Percentiles rank a stretch among this genome's conserved stretches.
These are phyloP conservation scores for Diutina sp. DNA, from an alignment of 1,139 yeast species.

Conservation along the genomic window DNA sequence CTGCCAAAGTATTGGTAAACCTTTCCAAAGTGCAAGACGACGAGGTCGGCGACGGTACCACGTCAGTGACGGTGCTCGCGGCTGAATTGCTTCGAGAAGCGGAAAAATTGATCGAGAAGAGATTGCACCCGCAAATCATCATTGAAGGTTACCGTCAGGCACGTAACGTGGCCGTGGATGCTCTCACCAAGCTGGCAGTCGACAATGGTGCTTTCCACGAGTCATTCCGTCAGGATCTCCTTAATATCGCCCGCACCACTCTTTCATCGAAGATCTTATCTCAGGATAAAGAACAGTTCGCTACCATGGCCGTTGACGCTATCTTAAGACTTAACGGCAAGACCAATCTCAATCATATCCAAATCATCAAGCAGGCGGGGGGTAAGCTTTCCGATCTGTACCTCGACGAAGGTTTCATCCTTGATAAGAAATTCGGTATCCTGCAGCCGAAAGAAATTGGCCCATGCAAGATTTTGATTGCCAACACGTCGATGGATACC, in stretches of 20 bases:
- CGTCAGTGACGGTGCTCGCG: slow-evolving; percentile 90
- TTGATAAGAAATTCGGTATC: slow-evolving; percentile 86
- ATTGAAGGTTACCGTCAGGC: slow-evolving; percentile 94
- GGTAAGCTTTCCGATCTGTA: slow-evolving; percentile 88
- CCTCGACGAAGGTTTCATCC: slow-evolving; percentile 88
- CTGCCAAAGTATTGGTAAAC: slow-evolving; percentile 93
- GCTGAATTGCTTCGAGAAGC: slow-evolving; percentile 94
- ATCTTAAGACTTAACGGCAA: slow-evolving; percentile 84
- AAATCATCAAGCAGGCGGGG: slow-evolving; percentile 85
- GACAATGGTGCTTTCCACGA: slow-evolving; percentile 55
- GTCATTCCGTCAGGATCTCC: slow-evolving; percentile 62
- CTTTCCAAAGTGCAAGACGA: slow-evolving; percentile 96
- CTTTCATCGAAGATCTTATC: slow-evolving; percentile 84
- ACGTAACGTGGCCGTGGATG: slow-evolving; percentile 66
- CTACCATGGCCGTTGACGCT: slow-evolving; percentile 89
- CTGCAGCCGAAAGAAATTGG: slow-evolving; percentile 81
- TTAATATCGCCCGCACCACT: slow-evolving; percentile 86
- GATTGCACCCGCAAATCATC: slow-evolving; percentile 95
- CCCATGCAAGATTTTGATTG: slow-evolving; percentile 79
- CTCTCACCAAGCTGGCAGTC: slow-evolving; percentile 65
- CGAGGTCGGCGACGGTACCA: slow-evolving; percentile 98
- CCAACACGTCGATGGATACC: slow-evolving; percentile 95
- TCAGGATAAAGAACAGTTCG: slow-evolving; percentile 87
- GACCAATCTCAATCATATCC: slow-evolving; percentile 90
- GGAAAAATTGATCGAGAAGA: slow-evolving; percentile 81